Base-by-base conservation (phyloP, 306 rosid species). In the Cucumis cinereus region DNA sequence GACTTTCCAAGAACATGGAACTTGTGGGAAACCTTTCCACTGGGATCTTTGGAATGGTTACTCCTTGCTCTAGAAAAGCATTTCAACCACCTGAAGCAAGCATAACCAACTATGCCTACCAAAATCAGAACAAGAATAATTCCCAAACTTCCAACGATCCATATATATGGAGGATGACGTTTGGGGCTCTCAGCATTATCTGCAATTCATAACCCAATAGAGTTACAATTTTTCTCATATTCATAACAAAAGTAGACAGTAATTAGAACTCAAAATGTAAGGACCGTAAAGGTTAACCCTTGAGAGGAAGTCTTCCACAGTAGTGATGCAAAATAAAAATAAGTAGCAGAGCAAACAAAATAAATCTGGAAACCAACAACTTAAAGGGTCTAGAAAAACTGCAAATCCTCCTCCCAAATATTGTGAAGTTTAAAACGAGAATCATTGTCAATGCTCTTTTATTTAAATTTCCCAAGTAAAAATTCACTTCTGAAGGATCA, bases 141-240 rank as follows among this genome's bases (percentile, higher is more conserved):
- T 56, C 96, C 98, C 77, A 89, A 54, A 81, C 96, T 89, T 77
- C 96, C 96, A 75, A 92, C 77, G 73, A 94, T 92, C 99, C 97
- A 94, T 79, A 87, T 73, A 50, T 85, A 94, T 33, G 97, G 97
- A 36, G 83, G 82, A 85, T 84, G 96, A 67, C 86, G 84, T 77
- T 92, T 90, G 74, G 85, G 89, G 63, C 74, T 80, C 78, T 47
- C 85, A 81, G 70, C 83, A 85, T 81, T 80, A 54, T 57, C 97
- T 94, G 92, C 74, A 74, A 78, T 76, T 79, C 67, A 26, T 57
- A 80, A 80, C 22, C 54, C 20, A 12, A 15, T 52, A 62, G 64
- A 40, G 73, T 35, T 36, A 28, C 60, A 70, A 79, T 24, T 41
- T 73, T 64, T 19, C 63, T 50, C 7, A 61, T 73, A 36, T 57